Evolutionary conservation across 495 filamentous ascomycete genomes (phyloP).

Genomic region (Pseudomonodictys pantanalensis): DNA sequence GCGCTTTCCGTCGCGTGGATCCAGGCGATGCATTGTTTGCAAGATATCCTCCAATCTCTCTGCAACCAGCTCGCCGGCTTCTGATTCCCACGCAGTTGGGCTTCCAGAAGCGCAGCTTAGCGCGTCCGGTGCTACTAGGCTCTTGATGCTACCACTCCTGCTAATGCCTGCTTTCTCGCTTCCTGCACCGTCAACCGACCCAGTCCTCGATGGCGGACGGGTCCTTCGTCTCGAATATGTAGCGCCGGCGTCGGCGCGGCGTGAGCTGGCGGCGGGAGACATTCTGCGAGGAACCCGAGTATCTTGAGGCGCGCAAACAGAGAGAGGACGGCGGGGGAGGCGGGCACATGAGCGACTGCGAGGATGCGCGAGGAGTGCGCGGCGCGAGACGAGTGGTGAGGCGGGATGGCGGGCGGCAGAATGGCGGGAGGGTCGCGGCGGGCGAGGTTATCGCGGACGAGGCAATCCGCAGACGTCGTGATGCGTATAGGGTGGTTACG

Average conservation of each 20-base stretch:
- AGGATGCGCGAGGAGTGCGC: slow-evolving; percentile 26
- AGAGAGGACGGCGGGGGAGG: slow-evolving; percentile 26
- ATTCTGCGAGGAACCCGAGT: slow-evolving; percentile 33
- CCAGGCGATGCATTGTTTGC: slow-evolving; percentile 22
- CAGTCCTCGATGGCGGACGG: slow-evolving; percentile 38
- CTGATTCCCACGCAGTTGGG: background rate
- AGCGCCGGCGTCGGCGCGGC: slow-evolving; percentile 32
- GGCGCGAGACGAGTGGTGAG: background rate
- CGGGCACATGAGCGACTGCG: slow-evolving; percentile 31
- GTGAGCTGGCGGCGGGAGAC: slow-evolving; percentile 36
- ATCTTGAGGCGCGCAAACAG: slow-evolving; percentile 30
- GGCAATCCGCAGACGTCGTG: background rate
- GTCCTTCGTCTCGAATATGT: slow-evolving; percentile 35
- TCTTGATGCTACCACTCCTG: background rate
- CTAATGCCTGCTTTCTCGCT: background rate
- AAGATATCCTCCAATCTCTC: slow-evolving; percentile 27
- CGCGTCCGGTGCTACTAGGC: too few species aligned
- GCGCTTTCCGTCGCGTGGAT: slow-evolving; percentile 1
- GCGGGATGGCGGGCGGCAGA: background rate
- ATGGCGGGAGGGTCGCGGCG: background rate
- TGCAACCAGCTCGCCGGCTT: slow-evolving; percentile 14
- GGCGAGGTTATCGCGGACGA: background rate
- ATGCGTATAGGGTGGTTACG: too few species aligned
- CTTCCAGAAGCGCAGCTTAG: slow-evolving; percentile 18
- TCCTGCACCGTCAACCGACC: slow-evolving; percentile 32